Evolutionary conservation across 345 rosid genomes (phyloP).

Genomic region (Pistacia vera): DNA sequence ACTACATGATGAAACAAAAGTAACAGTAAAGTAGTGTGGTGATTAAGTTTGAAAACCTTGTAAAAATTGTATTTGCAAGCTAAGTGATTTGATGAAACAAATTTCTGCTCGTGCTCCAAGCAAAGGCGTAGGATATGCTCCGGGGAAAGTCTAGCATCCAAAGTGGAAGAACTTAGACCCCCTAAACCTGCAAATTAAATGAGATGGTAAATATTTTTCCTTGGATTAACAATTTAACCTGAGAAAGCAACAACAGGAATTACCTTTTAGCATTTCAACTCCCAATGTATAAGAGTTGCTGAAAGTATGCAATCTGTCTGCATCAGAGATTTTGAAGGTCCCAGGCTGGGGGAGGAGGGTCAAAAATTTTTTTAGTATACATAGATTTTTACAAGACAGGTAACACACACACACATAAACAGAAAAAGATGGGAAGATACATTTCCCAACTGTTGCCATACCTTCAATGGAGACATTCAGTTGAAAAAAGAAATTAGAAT

Average conservation of each 20-base stretch:
- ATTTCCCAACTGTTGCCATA: background rate
- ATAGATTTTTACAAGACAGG: too few species aligned
- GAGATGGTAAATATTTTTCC: background rate
- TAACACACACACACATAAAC: background rate
- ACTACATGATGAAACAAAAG: background rate
- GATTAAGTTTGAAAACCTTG: conserved; percentile 56
- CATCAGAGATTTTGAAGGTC: conserved; percentile 47
- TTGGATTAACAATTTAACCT: background rate
- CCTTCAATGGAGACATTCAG: background rate
- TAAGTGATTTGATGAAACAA: conserved; percentile 38
- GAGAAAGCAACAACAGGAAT: conserved; percentile 15
- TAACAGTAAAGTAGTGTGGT: background rate
- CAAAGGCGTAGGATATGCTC: conserved; percentile 83
- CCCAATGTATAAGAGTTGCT: conserved; percentile 72
- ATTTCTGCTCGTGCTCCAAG: conserved; percentile 54
- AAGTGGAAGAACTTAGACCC: conserved; percentile 51
- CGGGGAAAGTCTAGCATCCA: conserved; percentile 80
- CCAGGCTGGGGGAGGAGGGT: conserved; percentile 51
- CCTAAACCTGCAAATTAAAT: conserved; percentile 57
- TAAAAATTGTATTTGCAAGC: conserved; percentile 72
- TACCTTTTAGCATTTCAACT: conserved; percentile 73
- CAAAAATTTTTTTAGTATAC: conserved; percentile 17
- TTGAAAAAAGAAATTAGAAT: background rate
- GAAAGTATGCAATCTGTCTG: conserved; percentile 64
- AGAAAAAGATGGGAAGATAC: background rate